A percentile compares a stretch with the other conserved stretches of the same genome.
Conservation (phyloP, 176 grass and related monocot genomes). For the Microstegium vimineum region DNA sequence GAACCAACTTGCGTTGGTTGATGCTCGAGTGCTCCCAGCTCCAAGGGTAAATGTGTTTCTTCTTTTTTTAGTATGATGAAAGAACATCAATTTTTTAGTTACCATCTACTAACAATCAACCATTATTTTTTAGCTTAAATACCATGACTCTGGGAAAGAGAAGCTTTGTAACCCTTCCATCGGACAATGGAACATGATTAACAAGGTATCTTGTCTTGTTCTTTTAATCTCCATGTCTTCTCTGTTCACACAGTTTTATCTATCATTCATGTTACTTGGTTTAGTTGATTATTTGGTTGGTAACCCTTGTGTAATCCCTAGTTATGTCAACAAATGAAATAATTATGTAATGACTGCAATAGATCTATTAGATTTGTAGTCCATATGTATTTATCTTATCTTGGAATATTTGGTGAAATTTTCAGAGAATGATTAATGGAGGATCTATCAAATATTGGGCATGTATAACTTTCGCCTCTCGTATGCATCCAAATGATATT, state of each 20-base stretch:
- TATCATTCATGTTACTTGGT: neutral
- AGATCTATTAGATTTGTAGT: neutral
- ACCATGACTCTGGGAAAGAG: constrained; percentile 70
- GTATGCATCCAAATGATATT: constrained; percentile 23
- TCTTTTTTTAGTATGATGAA: neutral
- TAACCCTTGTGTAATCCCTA: neutral
- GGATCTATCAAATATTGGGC: constrained; percentile 47
- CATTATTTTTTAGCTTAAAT: constrained; percentile 63
- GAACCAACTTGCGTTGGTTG: constrained; percentile 49
- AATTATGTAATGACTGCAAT: neutral
- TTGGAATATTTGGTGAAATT: neutral
- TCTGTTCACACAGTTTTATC: neutral
- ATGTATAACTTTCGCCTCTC: constrained; percentile 47
- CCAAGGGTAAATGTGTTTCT: constrained; percentile 44
- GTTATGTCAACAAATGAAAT: neutral
- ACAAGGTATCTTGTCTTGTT: constrained; percentile 47
- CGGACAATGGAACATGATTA: constrained; percentile 94
- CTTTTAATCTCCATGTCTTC: neutral
- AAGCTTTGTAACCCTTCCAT: constrained; percentile 50
- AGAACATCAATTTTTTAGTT: neutral
- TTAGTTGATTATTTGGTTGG: neutral
- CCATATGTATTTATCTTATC: neutral
- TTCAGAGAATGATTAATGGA: constrained; percentile 45
- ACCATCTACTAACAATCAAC: neutral
- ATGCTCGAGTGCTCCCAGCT: constrained; percentile 64